phyloP scores from a whole-genome alignment of 805 yeast species.

The Candida pseudofarinosa region DNA sequence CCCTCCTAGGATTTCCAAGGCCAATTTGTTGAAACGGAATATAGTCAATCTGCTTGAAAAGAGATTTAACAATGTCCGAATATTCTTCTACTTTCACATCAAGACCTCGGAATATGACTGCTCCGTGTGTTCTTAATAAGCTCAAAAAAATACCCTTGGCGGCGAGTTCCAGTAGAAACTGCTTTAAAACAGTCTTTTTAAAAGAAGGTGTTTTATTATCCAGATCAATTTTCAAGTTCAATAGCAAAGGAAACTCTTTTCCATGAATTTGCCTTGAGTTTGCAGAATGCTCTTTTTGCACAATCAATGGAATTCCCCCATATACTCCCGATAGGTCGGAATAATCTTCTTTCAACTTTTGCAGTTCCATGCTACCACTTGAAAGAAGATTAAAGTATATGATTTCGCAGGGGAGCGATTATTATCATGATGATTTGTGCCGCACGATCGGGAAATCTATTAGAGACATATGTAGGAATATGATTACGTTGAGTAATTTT shows the following conservation, averaged over 20 bases:
- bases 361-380: not conserved
- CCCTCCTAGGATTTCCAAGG: not conserved
- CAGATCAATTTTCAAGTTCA: not conserved
- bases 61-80: conserved; percentile 9
- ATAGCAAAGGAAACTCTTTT: conserved; percentile 8
- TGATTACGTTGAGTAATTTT: too few relatives aligned
- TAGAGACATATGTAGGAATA: too few relatives aligned
- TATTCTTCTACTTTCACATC: conserved; percentile 5
- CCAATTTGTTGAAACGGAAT: not conserved
- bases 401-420: too few relatives aligned
- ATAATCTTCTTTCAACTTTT: not conserved
- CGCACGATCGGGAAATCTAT: too few relatives aligned
- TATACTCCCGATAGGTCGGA: not conserved
- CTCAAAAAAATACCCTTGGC: conserved; percentile 18
- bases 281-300: not conserved
- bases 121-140: conserved; percentile 21
- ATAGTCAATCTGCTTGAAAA: conserved; percentile 16
- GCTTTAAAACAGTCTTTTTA: conserved; percentile 1
- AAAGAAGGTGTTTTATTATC: not conserved
- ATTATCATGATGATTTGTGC: too few relatives aligned
- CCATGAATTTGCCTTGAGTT: conserved; percentile 2
- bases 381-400: too few relatives aligned
- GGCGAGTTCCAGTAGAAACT: conserved; percentile 11
- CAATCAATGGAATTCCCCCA: not conserved
- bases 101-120: conserved; percentile 20